A percentile compares a stretch with the other conserved stretches of the same genome.
Conservation (phyloP, 495 filamentous ascomycete species). For the Neurospora sp. region DNA sequence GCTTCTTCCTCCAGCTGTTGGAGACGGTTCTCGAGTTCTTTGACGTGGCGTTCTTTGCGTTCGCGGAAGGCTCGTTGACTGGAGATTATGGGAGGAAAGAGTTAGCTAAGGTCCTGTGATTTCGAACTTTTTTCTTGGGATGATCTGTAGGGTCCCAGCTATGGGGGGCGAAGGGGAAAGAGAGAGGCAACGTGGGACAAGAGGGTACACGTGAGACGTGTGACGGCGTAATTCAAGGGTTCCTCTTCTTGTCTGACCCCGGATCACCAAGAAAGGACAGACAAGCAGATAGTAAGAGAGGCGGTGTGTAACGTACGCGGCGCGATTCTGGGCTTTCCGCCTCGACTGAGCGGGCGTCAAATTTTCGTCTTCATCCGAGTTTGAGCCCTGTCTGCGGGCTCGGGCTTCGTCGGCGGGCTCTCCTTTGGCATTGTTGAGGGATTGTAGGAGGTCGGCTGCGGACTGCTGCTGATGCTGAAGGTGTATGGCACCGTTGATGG, state of each 20-base stretch:
- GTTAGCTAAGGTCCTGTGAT: conserved; percentile 5
- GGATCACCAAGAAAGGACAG: background rate
- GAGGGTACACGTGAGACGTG: background rate
- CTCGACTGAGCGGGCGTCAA: conserved; percentile 71
- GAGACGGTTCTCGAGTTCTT: conserved; percentile 83
- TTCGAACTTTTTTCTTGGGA: background rate
- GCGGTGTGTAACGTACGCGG: conserved; percentile 61
- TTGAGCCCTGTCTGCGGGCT: conserved; percentile 34
- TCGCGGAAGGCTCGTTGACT: conserved; percentile 97
- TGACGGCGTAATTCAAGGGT: background rate
- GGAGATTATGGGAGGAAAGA: background rate
- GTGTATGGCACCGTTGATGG: conserved; percentile 19
- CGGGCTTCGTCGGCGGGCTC: conserved; percentile 26
- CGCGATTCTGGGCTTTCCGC: conserved; percentile 92
- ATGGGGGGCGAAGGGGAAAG: background rate
- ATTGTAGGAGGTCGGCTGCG: conserved; percentile 19
- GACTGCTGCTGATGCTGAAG: conserved; percentile 14
- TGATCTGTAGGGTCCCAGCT: background rate
- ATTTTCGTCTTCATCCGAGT: conserved; percentile 47
- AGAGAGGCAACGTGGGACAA: background rate
- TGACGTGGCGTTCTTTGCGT: conserved; percentile 88
- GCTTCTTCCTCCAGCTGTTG: conserved; percentile 53
- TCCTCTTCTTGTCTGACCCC: background rate
- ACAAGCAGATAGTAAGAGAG: background rate
- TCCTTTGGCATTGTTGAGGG: conserved; percentile 23